Conservation (phyloP, 768 basidiomycete genomes). For the Roridomyces roridus region DNA sequence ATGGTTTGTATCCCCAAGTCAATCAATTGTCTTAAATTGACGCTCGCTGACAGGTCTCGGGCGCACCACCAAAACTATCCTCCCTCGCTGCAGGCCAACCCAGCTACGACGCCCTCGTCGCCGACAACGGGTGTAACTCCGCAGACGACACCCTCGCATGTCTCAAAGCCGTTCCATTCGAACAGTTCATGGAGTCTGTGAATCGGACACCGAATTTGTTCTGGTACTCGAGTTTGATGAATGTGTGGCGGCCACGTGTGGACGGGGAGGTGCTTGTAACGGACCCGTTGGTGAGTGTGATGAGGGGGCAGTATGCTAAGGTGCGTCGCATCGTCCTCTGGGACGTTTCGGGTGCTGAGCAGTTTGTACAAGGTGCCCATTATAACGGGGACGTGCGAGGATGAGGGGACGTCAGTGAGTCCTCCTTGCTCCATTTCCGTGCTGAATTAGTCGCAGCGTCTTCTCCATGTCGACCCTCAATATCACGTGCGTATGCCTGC, state of each 20-base stretch:
- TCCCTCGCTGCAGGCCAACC: slow-evolving; percentile 13
- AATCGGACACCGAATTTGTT: slow-evolving; percentile 37
- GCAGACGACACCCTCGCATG: slow-evolving; percentile 38
- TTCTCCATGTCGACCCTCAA: slow-evolving; percentile 9
- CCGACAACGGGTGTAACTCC: slow-evolving; percentile 28
- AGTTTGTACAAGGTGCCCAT: slow-evolving; percentile 2
- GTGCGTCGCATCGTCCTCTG: slow-evolving; percentile 11
- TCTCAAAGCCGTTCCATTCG: slow-evolving; percentile 37
- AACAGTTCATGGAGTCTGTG: slow-evolving; percentile 36
- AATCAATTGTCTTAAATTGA: not conserved
- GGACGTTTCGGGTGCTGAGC: not conserved
- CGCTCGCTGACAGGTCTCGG: not conserved
- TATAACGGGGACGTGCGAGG: slow-evolving; percentile 7
- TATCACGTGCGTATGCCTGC: slow-evolving; percentile 5
- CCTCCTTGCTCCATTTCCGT: not conserved
- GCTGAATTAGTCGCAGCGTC: not conserved
- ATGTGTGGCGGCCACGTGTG: slow-evolving; percentile 44
- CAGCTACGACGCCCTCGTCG: slow-evolving; percentile 6
- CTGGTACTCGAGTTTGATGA: slow-evolving; percentile 33
- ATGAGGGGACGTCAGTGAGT: slow-evolving; percentile 19
- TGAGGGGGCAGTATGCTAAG: slow-evolving; percentile 40
- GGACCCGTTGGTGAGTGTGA: slow-evolving; percentile 37
- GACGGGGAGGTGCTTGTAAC: slow-evolving; percentile 45
- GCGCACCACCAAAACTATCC: not conserved
- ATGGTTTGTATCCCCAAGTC: not conserved